Percentiles rank a stretch among this genome's conserved stretches.
phyloP scores from a whole-genome alignment of 2,329 filamentous ascomycete genomes.

The Arthrobotrys sphaeroides region DNA sequence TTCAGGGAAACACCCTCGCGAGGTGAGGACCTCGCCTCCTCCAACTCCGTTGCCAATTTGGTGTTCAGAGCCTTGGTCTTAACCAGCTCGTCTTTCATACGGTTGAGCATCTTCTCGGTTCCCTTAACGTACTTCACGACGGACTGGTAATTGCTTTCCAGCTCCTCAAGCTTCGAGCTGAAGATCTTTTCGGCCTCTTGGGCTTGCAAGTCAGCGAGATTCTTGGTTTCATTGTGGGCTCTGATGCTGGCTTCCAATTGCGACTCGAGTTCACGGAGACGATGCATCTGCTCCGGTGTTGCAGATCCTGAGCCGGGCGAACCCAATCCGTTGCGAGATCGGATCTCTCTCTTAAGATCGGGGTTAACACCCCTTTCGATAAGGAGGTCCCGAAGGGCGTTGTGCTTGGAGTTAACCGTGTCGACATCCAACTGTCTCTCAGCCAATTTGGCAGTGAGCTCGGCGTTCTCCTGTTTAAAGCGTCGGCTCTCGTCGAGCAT shows the following conservation, averaged over 20 bases:
- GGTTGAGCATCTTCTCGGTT: conserved; percentile 98
- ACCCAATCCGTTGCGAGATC: conserved; percentile 69
- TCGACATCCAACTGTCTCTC: conserved; percentile 93
- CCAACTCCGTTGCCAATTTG: conserved; percentile 83
- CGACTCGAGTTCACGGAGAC: conserved; percentile 84
- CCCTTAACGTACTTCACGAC: conserved; percentile 98
- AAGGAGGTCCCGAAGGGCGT: conserved; percentile 90
- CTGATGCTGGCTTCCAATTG: conserved; percentile 80
- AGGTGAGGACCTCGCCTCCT: conserved; percentile 66
- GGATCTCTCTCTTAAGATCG: conserved; percentile 69
- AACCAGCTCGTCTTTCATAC: conserved; percentile 96
- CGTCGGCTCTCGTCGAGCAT: conserved; percentile 83
- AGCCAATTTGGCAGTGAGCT: conserved; percentile 82
- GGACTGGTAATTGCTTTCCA: conserved; percentile 97
- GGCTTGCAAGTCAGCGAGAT: conserved; percentile 78
- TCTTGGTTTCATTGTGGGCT: conserved; percentile 85
- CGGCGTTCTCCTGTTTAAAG: conserved; percentile 81
- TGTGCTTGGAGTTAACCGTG: conserved; percentile 89
- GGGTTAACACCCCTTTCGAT: conserved; percentile 87
- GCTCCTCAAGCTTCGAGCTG: conserved; percentile 88
- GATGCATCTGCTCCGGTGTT: conserved; percentile 76
- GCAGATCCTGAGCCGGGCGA: conserved; percentile 78
- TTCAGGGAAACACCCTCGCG: conserved; percentile 59
- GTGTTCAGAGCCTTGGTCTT: conserved; percentile 88
- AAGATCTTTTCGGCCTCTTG: conserved; percentile 89